Evolutionary conservation across 306 rosid species (phyloP).

Genomic region (Medicago lupulina): DNA sequence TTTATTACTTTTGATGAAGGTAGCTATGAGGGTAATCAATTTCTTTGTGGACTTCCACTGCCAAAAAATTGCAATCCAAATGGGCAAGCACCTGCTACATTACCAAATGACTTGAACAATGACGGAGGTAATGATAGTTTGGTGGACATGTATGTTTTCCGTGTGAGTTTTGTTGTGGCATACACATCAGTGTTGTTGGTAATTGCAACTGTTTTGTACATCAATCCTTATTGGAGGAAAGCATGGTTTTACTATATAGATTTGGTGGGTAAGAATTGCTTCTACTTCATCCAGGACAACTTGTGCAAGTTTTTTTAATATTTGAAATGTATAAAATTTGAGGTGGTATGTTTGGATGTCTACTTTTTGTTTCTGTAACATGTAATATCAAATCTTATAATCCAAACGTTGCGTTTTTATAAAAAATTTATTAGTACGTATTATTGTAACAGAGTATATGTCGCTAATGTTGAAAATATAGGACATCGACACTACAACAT

Average conservation of each 20-base stretch:
- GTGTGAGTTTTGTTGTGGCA: not conserved
- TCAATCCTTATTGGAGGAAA: slow-evolving; percentile 12
- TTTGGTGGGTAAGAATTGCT: not conserved
- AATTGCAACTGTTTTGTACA: not conserved
- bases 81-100: not conserved
- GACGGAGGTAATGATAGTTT: not conserved
- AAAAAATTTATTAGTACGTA: no score
- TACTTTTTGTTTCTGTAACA: no score
- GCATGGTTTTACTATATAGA: slow-evolving; percentile 4
- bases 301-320: not conserved
- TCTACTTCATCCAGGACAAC: not conserved
- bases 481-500: no score
- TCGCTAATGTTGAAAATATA: no score
- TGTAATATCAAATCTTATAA: no score
- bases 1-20: slow-evolving; percentile 33
- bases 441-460: no score
- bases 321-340: not conserved
- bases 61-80: not conserved
- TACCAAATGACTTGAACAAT: not conserved
- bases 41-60: slow-evolving; percentile 37
- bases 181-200: not conserved
- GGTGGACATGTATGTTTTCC: slow-evolving; percentile 16
- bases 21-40: slow-evolving; percentile 23
- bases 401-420: no score
- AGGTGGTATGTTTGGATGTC: not conserved